These are phyloP conservation scores for Tubosaeta sp. DNA, from an alignment of 768 basidiomycete genomes.

Conservation along the genomic window DNA sequence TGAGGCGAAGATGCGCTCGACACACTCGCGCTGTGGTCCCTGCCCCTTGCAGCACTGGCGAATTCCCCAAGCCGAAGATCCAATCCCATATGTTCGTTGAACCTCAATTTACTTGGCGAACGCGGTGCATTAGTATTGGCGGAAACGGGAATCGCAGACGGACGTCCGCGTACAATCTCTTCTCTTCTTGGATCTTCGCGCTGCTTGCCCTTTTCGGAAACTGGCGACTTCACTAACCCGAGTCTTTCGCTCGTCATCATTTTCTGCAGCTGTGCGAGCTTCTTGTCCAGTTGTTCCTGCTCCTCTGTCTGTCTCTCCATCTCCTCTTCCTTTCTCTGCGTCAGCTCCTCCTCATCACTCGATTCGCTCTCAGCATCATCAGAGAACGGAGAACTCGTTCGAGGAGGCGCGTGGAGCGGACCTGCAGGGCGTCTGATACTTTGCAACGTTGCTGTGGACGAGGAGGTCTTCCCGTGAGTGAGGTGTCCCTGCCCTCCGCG, in stretches of 20 bases:
- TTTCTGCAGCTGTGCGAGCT: slow-evolving; percentile 61
- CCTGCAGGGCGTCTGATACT: slow-evolving; percentile 31
- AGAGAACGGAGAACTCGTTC: slow-evolving; percentile 48
- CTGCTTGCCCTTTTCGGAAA: slow-evolving; percentile 36
- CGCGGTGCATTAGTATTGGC: slow-evolving; percentile 11
- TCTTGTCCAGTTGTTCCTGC: slow-evolving; percentile 61
- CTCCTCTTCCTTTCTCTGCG: slow-evolving; percentile 60
- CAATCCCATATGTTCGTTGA: slow-evolving; percentile 15
- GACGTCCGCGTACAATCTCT: slow-evolving; percentile 43
- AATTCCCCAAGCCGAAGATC: slow-evolving; percentile 38
- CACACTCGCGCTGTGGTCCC: slow-evolving; percentile 64
- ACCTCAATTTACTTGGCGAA: slow-evolving; percentile 29
- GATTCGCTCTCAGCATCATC: slow-evolving; percentile 51
- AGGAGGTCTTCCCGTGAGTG: slow-evolving; percentile 49
- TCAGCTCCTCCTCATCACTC: slow-evolving; percentile 55
- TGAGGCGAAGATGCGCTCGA: slow-evolving; percentile 72
- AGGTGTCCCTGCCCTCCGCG: slow-evolving; percentile 9
- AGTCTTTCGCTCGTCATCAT: slow-evolving; percentile 73
- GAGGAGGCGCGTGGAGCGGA: slow-evolving; percentile 29
- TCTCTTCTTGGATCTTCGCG: slow-evolving; percentile 16
- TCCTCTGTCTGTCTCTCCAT: slow-evolving; percentile 63
- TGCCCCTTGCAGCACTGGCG: slow-evolving; percentile 34
- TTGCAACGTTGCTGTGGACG: slow-evolving; percentile 71
- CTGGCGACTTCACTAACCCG: slow-evolving; percentile 53
- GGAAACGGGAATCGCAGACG: slow-evolving; percentile 7